phyloP scores from a whole-genome alignment of 805 yeast genomes.

The Wickerhamomyces xylosicus region DNA sequence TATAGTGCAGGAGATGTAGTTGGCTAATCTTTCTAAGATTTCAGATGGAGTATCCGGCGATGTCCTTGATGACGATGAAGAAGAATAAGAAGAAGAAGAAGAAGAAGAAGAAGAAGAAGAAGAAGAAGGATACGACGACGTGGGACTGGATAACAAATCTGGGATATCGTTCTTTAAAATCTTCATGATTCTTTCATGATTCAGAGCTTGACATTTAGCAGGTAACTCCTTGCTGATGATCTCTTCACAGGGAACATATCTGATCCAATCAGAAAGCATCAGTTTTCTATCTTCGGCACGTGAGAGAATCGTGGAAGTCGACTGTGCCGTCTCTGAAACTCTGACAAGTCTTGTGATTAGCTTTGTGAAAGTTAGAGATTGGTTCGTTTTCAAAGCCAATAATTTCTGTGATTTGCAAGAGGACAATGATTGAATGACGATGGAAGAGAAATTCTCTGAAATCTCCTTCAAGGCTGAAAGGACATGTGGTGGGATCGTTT shows the following conservation, averaged over 20 bases:
- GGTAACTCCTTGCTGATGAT: slow-evolving; percentile 41
- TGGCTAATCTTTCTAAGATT: slow-evolving; percentile 1
- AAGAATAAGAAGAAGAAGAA: too few species aligned
- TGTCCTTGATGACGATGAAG: too few species aligned
- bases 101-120: background rate
- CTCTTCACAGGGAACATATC: slow-evolving; percentile 34
- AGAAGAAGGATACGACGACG: slow-evolving; percentile 1
- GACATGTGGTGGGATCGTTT: slow-evolving; percentile 47
- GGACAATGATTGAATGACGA: slow-evolving; percentile 27
- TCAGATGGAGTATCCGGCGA: too few species aligned
- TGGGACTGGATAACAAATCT: slow-evolving; percentile 17
- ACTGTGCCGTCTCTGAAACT: slow-evolving; percentile 41
- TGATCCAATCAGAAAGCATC: slow-evolving; percentile 51
- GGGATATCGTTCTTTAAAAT: slow-evolving; percentile 28
- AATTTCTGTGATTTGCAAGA: slow-evolving; percentile 45
- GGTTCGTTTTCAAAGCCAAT: slow-evolving; percentile 22
- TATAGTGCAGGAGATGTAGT: slow-evolving; percentile 25
- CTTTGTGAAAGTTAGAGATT: slow-evolving; percentile 41
- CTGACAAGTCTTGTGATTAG: slow-evolving; percentile 45
- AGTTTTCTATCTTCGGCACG: slow-evolving; percentile 31
- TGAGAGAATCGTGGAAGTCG: slow-evolving; percentile 35
- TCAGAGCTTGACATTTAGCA: slow-evolving; percentile 24
- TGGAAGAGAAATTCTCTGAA: slow-evolving; percentile 36
- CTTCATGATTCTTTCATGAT: slow-evolving; percentile 22
- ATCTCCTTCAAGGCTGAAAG: slow-evolving; percentile 44